Base-by-base conservation (phyloP, 345 rosid species). In the Gossypium rotundifolium region DNA sequence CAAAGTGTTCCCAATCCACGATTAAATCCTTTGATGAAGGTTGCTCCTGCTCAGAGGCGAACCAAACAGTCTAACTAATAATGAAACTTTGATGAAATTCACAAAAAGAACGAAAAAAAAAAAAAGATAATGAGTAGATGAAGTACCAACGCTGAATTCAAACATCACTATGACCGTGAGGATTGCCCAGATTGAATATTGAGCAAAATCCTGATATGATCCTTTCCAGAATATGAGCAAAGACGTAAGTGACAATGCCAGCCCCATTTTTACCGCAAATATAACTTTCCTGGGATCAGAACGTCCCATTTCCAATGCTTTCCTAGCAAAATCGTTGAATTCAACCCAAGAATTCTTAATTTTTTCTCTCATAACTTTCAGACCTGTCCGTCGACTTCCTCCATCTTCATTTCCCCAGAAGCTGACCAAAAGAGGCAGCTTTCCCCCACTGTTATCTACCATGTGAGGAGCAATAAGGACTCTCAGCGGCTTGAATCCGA, bases 11-110 rank as follows among this genome's bases (percentile, higher is more conserved):
- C 98, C 70, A 94, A 51, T 18, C 89, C 96, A 5, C 97, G 84
- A 76, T 94, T 94, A 27, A 87, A 87, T 73, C 97, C 97, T 84
- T 91, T 94, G 89, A 92, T 88, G 54, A 94, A 87, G 14, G 98
- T 94, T 48, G 96, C 98, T 66, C 97, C 97, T 90, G 84, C 79
- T 45, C 25, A 60, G 82, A 38, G 51, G 49, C 63, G 16, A 74
- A 79, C 13, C 59, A 54, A 54, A 20, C 14, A 22, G 53, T 22
- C n/a, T 2, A 45, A 22, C n/a, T 3, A 18, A n/a, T 40, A 40
- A 65, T 65, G 69, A 42, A 57, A 65, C 51, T 18, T 65, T 11
- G 16, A 10, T 11, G 27, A 33, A 8, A 54, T 52, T 67, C 45
- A 54, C 11, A 11, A 70, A 17, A 27, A 14, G 2, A 22, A 2